These are phyloP conservation scores for Simplicillium aogashimaense DNA, from an alignment of 2,329 filamentous ascomycete species.

Conservation along the genomic window DNA sequence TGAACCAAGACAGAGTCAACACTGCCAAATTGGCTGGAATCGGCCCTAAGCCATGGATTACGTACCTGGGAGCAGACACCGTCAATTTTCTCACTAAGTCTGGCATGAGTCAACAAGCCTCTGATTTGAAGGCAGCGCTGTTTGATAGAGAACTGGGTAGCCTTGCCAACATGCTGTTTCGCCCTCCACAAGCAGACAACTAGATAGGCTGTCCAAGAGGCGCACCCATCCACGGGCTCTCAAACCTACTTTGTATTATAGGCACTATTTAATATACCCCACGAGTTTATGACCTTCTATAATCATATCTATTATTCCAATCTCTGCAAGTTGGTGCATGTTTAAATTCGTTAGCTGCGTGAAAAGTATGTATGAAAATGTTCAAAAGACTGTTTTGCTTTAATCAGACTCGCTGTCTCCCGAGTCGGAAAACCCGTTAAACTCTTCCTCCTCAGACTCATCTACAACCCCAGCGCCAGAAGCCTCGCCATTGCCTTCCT, in stretches of 20 bases:
- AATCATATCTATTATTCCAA: no score
- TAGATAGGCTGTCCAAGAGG: not conserved
- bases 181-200: not conserved
- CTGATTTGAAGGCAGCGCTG: conserved; percentile 6
- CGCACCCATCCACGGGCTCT: not conserved
- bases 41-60: conserved; percentile 23
- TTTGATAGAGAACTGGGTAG: conserved; percentile 3
- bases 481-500: conserved; percentile 22
- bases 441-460: conserved; percentile 43
- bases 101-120: conserved; percentile 30
- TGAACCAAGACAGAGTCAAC: conserved; percentile 15
- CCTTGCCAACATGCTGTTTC: not conserved
- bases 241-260: not conserved
- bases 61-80: conserved; percentile 34
- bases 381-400: conserved; percentile 4
- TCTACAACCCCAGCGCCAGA: conserved; percentile 15
- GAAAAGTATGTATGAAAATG: not conserved
- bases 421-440: conserved; percentile 44
- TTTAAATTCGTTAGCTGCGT: no score
- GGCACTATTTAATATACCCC: not conserved
- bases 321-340: no score
- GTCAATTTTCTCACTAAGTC: conserved; percentile 31
- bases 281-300: no score
- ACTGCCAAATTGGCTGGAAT: conserved; percentile 19
- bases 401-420: conserved; percentile 27